Evolutionary conservation across 2,329 filamentous ascomycete species (phyloP).

Genomic region (Diaporthe capsici): DNA sequence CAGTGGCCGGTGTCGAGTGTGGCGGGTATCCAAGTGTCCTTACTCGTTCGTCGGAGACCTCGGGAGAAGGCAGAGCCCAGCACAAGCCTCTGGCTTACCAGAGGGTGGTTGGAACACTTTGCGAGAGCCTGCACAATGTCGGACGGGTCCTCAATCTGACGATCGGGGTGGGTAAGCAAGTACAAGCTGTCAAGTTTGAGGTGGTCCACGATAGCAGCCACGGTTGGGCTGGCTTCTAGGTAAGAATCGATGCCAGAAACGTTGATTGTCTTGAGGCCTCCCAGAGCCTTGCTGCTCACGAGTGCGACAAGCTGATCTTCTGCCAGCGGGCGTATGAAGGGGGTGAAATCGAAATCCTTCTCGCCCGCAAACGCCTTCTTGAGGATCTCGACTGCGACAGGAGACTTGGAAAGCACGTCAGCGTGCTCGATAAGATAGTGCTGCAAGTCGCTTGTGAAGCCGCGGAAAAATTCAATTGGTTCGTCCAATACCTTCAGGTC

Average conservation of each 20-base stretch:
- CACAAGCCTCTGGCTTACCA: not conserved
- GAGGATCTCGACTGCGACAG: not conserved
- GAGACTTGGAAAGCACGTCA: not conserved
- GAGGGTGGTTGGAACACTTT: not conserved
- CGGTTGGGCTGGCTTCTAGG: too few species aligned
- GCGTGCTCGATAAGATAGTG: not conserved
- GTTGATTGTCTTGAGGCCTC: not conserved
- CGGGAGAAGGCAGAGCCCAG: not conserved
- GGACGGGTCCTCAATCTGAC: not conserved
- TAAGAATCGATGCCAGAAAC: not conserved
- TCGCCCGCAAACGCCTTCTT: not conserved
- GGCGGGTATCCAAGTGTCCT: fast-evolving
- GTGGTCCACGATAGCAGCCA: not conserved
- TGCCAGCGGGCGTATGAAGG: not conserved
- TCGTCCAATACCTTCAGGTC: not conserved
- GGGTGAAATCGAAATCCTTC: not conserved
- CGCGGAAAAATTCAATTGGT: not conserved
- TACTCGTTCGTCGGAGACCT: not conserved
- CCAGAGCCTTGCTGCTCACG: not conserved
- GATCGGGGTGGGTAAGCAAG: not conserved
- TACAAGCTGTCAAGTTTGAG: not conserved
- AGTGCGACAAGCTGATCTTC: not conserved
- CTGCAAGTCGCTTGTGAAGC: not conserved
- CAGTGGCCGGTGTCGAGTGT: fast-evolving
- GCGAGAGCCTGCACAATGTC: not conserved